Evolutionary conservation across 2,329 filamentous ascomycete species (phyloP).

Genomic region (Venturia pyrina): DNA sequence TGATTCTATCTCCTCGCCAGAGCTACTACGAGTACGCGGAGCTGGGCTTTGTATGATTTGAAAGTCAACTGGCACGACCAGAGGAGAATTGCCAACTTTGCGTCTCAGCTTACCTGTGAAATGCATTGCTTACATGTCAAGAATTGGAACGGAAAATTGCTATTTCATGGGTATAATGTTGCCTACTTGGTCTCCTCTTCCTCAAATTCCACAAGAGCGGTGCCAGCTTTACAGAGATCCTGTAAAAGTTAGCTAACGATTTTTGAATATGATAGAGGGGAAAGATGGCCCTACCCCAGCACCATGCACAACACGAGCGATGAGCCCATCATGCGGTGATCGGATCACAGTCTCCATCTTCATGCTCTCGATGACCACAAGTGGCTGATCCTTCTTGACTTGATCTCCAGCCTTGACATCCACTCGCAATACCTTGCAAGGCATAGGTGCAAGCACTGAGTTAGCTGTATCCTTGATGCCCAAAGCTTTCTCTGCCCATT

Average conservation of each 20-base stretch:
- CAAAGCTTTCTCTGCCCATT: conserved; percentile 80
- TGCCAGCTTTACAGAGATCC: conserved; percentile 37
- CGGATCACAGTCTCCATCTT: conserved; percentile 49
- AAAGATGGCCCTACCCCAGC: conserved; percentile 29
- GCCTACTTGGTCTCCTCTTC: background rate
- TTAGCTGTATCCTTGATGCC: conserved; percentile 72
- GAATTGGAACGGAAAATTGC: no score
- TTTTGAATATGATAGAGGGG: conserved; percentile 1
- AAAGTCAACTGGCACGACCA: no score
- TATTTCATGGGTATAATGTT: background rate
- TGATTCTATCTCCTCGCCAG: no score
- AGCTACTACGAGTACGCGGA: no score
- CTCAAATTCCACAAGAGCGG: conserved; percentile 35
- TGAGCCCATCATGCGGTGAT: conserved; percentile 37
- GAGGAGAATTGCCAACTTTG: no score
- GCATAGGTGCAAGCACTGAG: conserved; percentile 88
- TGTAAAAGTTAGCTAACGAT: conserved; percentile 18
- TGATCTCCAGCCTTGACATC: conserved; percentile 72
- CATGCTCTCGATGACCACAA: conserved; percentile 60
- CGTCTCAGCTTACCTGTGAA: no score
- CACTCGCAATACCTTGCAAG: conserved; percentile 88
- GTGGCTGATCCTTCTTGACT: conserved; percentile 74
- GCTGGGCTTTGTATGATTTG: no score
- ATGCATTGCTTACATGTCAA: no score
- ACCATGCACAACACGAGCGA: conserved; percentile 38